phyloP scores from a whole-genome alignment of 805 yeast genomes.

The Nakazawaea siamensis region DNA sequence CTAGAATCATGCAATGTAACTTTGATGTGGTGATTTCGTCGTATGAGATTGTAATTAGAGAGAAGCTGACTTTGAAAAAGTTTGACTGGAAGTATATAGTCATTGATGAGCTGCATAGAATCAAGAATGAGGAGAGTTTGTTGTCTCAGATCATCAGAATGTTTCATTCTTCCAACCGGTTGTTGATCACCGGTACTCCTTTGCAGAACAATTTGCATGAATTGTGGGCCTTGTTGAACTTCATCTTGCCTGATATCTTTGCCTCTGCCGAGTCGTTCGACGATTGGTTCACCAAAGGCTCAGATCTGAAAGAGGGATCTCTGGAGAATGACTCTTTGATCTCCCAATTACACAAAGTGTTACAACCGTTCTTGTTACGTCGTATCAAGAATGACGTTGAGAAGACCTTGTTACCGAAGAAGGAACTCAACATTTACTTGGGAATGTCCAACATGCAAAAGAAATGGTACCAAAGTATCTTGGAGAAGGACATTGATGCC shows the following conservation, averaged over 20 bases:
- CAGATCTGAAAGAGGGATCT: slow-evolving; percentile 25
- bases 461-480: slow-evolving; percentile 66
- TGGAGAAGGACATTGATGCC: slow-evolving; percentile 78
- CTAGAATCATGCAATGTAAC: slow-evolving; percentile 45
- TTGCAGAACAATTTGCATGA: slow-evolving; percentile 74
- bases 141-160: slow-evolving; percentile 68
- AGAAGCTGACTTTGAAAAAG: slow-evolving; percentile 57
- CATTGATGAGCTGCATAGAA: slow-evolving; percentile 79
- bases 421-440: slow-evolving; percentile 65
- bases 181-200: slow-evolving; percentile 78
- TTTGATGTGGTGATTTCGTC: slow-evolving; percentile 70
- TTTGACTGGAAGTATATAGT: slow-evolving; percentile 71
- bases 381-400: slow-evolving; percentile 80
- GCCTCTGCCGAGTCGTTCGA: slow-evolving; percentile 68
- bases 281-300: slow-evolving; percentile 52
- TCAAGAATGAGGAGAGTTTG: slow-evolving; percentile 68
- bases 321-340: slow-evolving; percentile 44
- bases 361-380: slow-evolving; percentile 67
- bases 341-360: slow-evolving; percentile 64
- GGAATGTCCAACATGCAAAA: slow-evolving; percentile 76
- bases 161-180: slow-evolving; percentile 61
- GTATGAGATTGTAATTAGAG: slow-evolving; percentile 71
- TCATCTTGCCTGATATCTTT: slow-evolving; percentile 71
- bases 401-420: slow-evolving; percentile 65
- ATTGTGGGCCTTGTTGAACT: slow-evolving; percentile 73